Evolutionary conservation across 495 filamentous ascomycete genomes (phyloP).

Genomic region (Hypoxylon trugodes): DNA sequence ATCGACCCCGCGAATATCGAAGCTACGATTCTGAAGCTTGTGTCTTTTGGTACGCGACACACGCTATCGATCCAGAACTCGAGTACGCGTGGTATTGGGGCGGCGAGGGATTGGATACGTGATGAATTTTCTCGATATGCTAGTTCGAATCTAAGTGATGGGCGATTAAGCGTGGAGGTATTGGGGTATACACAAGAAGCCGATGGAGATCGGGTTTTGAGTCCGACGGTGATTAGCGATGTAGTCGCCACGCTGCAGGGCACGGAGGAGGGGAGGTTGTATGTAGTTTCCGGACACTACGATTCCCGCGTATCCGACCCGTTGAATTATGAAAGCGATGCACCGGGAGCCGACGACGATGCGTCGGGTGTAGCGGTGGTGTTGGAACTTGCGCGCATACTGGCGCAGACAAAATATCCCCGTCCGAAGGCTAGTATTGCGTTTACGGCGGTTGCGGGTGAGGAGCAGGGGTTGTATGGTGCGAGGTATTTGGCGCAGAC

Average conservation of each 20-base stretch:
- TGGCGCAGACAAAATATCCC: slow-evolving; percentile 46
- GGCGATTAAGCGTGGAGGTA: slow-evolving; percentile 53
- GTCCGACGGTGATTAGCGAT: slow-evolving; percentile 58
- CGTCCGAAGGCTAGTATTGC: slow-evolving; percentile 59
- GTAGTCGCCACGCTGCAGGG: slow-evolving; percentile 61
- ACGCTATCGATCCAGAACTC: slow-evolving; percentile 59
- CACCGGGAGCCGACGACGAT: slow-evolving; percentile 64
- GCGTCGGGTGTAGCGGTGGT: slow-evolving; percentile 50
- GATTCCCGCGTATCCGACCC: slow-evolving; percentile 58
- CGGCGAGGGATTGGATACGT: slow-evolving; percentile 62
- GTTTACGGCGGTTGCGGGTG: slow-evolving; percentile 61
- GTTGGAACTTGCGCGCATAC: slow-evolving; percentile 59
- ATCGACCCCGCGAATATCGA: slow-evolving; percentile 54
- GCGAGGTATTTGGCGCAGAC: slow-evolving; percentile 56
- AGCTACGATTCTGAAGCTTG: slow-evolving; percentile 56
- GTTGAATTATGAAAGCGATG: slow-evolving; percentile 57
- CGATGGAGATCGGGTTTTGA: slow-evolving; percentile 52
- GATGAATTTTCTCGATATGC: slow-evolving; percentile 53
- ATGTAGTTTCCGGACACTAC: slow-evolving; percentile 64
- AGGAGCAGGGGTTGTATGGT: slow-evolving; percentile 63
- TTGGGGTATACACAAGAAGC: slow-evolving; percentile 54
- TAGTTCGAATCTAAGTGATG: slow-evolving; percentile 47
- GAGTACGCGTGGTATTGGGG: slow-evolving; percentile 59
- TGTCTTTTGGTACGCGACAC: slow-evolving; percentile 61
- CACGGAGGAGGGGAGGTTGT: slow-evolving; percentile 53